Evolutionary conservation across 495 filamentous ascomycete species (phyloP).

Genomic region (Podospora appendiculata): DNA sequence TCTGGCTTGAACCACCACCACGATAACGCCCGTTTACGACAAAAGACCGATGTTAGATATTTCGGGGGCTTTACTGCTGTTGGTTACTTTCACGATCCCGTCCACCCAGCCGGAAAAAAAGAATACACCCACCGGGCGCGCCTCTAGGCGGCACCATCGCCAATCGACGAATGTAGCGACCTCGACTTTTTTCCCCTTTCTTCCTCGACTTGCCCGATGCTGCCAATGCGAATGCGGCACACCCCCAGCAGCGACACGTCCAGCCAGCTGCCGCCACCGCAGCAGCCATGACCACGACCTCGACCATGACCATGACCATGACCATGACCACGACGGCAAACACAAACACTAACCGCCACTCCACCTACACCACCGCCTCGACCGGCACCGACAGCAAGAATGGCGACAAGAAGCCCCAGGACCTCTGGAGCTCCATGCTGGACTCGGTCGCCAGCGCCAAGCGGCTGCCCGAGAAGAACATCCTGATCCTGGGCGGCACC

Average conservation of each 20-base stretch:
- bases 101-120: no score
- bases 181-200: no score
- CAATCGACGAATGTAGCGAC: neutral
- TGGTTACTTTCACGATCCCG: no score
- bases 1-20: no score
- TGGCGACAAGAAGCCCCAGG: conserved; percentile 68
- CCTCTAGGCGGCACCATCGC: neutral
- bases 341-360: conserved; percentile 44
- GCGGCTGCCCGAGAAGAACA: conserved; percentile 84
- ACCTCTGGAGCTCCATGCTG: conserved; percentile 93
- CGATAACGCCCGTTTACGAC: no score
- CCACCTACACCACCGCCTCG: conserved; percentile 43
- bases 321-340: conserved; percentile 9
- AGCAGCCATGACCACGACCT: conserved; percentile 39
- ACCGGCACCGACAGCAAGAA: conserved; percentile 40
- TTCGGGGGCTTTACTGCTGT: no score
- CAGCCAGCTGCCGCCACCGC: no score
- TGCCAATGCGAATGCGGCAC: conserved; percentile 13
- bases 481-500: conserved; percentile 83
- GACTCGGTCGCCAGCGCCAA: conserved; percentile 86
- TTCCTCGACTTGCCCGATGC: no score
- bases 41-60: no score
- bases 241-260: neutral
- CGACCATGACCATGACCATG: neutral
- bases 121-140: no score